Conservation (phyloP, 2,329 filamentous ascomycete species). For the Bipolaris zeicola region DNA sequence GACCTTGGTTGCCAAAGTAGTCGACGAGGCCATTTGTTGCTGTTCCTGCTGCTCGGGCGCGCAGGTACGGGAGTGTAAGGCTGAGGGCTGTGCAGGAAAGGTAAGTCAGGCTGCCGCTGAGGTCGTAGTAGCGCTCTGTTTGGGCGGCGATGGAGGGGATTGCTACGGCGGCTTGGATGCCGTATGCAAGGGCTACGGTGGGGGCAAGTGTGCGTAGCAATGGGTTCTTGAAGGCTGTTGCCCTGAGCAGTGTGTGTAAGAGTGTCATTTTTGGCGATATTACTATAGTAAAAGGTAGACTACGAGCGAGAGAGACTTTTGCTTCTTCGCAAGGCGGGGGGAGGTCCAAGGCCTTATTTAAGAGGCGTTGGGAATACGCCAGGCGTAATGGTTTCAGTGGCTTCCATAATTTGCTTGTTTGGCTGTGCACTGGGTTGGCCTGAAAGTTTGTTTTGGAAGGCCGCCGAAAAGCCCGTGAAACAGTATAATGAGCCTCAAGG, state of each 20-base stretch:
- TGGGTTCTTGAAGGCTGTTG: conserved; percentile 66
- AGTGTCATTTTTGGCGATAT: conserved; percentile 37
- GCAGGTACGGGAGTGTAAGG: conserved; percentile 65
- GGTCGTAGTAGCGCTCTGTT: conserved; percentile 71
- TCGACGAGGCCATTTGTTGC: conserved; percentile 45
- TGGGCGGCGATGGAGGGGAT: conserved; percentile 65
- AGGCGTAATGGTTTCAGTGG: too few relatives aligned
- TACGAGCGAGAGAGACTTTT: too few relatives aligned
- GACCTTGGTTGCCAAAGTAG: conserved; percentile 34
- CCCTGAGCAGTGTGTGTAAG: conserved; percentile 59
- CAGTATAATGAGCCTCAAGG: too few relatives aligned
- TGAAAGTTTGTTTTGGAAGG: too few relatives aligned
- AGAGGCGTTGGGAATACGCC: too few relatives aligned
- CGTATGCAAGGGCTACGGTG: conserved; percentile 65
- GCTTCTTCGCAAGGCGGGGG: too few relatives aligned
- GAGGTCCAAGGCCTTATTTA: too few relatives aligned
- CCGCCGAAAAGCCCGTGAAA: too few relatives aligned
- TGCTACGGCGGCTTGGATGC: conserved; percentile 66
- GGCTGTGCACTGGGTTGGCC: too few relatives aligned
- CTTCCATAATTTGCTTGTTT: too few relatives aligned
- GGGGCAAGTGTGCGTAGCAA: conserved; percentile 68
- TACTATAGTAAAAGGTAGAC: too few relatives aligned
- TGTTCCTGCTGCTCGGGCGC: conserved; percentile 58
- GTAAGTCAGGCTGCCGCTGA: conserved; percentile 70
- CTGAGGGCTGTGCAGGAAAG: conserved; percentile 67